Evolutionary conservation across 2,329 filamentous ascomycete genomes (phyloP), one percentile per base, ranked within the genome.

Genomic region (Trichoderma asperellum): DNA sequence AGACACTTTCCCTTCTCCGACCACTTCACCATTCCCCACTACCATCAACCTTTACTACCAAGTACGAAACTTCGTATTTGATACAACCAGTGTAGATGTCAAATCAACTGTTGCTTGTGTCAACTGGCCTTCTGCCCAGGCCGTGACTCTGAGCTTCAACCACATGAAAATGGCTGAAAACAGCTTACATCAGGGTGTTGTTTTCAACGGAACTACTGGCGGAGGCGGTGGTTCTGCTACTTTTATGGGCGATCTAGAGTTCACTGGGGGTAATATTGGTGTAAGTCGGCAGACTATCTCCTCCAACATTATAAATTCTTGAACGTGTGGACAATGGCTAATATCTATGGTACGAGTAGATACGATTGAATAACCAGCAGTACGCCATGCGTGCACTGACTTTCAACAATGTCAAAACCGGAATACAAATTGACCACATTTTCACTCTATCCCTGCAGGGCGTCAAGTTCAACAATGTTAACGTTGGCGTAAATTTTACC

Each of bases 1-100:
- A 1, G 67, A 71, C 21, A 69, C 68, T 1, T 71, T 71, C 61
- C 68, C 68, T n/a, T 70, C 70, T 64, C 70, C 70, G 1, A 40
- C 49, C 35, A 40, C 62, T 24, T 71, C 70, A 4, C 70, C 70
- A n/a, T 71, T 71, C 40, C 70, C 70, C 6, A 67, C 70, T 8
- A 71, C 70, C 16, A 71, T 71, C 56, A 71, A 71, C 29, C 70
- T 71, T 4, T 71, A 71, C 61, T 59, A 70, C 24, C 70, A 71
- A 29, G 68, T 71, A 12, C 67, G 70, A 24, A 71, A 71, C 32
- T 71, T 71, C 27, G 70, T 71, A 10, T 71, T 71, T 14, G 70
- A 71, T 24, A 70, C 70, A 1, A 70, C 69, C 16, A 63, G 18
- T n/a, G 65, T 70, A 11, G 32, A 58, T 55, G 58, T 55, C 21